phyloP scores from a whole-genome alignment of 2,329 filamentous ascomycete species.

The Fusarium citri region DNA sequence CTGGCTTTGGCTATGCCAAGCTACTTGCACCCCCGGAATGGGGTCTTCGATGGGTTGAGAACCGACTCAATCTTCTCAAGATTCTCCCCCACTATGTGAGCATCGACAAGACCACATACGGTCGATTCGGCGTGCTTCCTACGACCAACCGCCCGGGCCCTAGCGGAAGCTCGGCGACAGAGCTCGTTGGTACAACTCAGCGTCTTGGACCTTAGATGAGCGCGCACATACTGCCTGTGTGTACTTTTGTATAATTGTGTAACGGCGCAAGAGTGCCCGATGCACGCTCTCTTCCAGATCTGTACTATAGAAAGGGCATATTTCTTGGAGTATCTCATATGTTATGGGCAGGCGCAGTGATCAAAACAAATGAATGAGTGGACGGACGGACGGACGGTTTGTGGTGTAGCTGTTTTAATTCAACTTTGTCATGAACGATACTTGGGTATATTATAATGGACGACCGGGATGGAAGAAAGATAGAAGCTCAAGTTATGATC shows the following conservation, averaged over 20 bases:
- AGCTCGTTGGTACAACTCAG: constrained; percentile 71
- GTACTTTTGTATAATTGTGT: constrained; percentile 25
- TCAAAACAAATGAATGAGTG: constrained; percentile 31
- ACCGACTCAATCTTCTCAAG: constrained; percentile 85
- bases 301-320: constrained; percentile 40
- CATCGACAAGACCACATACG: constrained; percentile 95
- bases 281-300: constrained; percentile 14
- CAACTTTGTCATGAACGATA: background rate
- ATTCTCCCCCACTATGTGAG: constrained; percentile 92
- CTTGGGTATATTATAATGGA: constrained; percentile 23
- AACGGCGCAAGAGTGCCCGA: constrained; percentile 8
- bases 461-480: background rate
- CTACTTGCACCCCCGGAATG: constrained; percentile 91
- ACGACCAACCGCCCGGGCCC: constrained; percentile 57
- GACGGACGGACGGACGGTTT: constrained; percentile 1
- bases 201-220: constrained; percentile 72
- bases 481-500: constrained; percentile 7
- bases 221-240: constrained; percentile 4
- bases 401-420: constrained; percentile 5
- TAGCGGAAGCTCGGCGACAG: constrained; percentile 62
- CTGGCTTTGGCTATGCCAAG: constrained; percentile 88
- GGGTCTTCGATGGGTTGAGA: constrained; percentile 87
- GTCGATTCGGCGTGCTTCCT: constrained; percentile 89
- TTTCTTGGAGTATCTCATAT: constrained; percentile 26
- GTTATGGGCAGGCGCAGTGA: constrained; percentile 21